These are phyloP conservation scores for Naganishia vishniacii DNA, from an alignment of 768 basidiomycete genomes.

Conservation along the genomic window DNA sequence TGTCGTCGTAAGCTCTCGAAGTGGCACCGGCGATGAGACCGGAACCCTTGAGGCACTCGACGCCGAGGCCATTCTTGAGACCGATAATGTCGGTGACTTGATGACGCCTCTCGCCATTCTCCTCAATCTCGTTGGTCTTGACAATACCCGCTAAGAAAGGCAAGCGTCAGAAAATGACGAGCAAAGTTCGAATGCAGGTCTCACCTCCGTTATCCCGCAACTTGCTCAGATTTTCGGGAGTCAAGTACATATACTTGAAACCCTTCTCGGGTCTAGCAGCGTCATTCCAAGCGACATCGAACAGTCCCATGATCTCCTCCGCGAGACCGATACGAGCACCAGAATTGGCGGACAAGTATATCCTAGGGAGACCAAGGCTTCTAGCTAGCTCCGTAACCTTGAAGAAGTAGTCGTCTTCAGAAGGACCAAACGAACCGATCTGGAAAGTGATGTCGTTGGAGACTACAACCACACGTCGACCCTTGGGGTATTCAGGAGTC, in stretches of 20 bases:
- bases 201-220: slow-evolving; percentile 70
- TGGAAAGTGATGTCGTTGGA: slow-evolving; percentile 99
- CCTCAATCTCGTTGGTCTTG: slow-evolving; percentile 75
- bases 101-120: slow-evolving; percentile 77
- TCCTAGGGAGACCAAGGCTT: slow-evolving; percentile 76
- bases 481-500: slow-evolving; percentile 86
- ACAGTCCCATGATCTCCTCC: slow-evolving; percentile 79
- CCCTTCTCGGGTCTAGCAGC: slow-evolving; percentile 82
- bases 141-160: slow-evolving; percentile 57
- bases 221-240: slow-evolving; percentile 81
- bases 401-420: slow-evolving; percentile 94
- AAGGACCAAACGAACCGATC: slow-evolving; percentile 95
- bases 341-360: slow-evolving; percentile 98
- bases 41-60: slow-evolving; percentile 90
- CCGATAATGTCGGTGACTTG: slow-evolving; percentile 96
- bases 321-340: slow-evolving; percentile 94
- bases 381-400: slow-evolving; percentile 91
- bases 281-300: slow-evolving; percentile 88
- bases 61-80: slow-evolving; percentile 92
- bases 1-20: slow-evolving; percentile 96
- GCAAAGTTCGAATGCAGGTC: neutral
- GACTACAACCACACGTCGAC: slow-evolving; percentile 79
- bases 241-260: slow-evolving; percentile 90
- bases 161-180: neutral
- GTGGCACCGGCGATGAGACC: slow-evolving; percentile 98